Conservation (phyloP, 73 alveolate genomes). For the Vitrella brassicaformis region DNA sequence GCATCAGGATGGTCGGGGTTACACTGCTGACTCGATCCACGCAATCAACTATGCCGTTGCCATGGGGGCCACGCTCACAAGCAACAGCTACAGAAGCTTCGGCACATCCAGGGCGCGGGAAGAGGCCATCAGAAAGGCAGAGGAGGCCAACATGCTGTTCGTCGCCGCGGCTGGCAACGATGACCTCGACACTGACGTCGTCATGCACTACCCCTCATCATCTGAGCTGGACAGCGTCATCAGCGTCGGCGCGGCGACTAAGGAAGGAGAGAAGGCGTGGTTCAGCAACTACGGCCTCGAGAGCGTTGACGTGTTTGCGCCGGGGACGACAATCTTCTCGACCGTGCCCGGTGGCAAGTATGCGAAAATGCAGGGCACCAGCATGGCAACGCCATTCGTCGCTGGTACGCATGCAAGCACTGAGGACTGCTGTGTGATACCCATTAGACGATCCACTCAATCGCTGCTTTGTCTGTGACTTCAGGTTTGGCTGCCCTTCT, state of each 20-base stretch:
- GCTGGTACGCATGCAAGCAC: too few relatives aligned
- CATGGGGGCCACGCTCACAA: conserved; percentile 24
- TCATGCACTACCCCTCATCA: conserved; percentile 19
- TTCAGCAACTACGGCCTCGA: neutral
- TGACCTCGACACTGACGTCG: conserved; percentile 12
- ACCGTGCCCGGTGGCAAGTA: conserved; percentile 9
- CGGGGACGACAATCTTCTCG: conserved; percentile 16
- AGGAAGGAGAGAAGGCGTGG: neutral
- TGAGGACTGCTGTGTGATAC: too few relatives aligned
- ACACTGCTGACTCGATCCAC: neutral
- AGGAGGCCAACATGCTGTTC: conserved; percentile 15
- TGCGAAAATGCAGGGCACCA: conserved; percentile 17
- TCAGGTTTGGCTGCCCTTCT: too few relatives aligned
- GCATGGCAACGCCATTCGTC: conserved; percentile 28
- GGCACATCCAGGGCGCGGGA: conserved; percentile 3
- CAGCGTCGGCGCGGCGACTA: conserved; percentile 1
- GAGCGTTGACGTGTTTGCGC: neutral
- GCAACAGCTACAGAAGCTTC: conserved; percentile 21
- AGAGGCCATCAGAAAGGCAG: conserved; percentile 26
- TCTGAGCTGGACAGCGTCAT: conserved; percentile 8
- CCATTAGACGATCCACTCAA: too few relatives aligned
- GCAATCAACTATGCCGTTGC: conserved; percentile 11
- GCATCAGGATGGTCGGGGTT: neutral
- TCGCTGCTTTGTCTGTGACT: too few relatives aligned
- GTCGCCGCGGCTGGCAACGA: conserved; percentile 32